Percentiles rank a stretch among this genome's conserved stretches.
Conservation (phyloP, 176 grass and related monocot genomes). For the Triticum monococcum region DNA sequence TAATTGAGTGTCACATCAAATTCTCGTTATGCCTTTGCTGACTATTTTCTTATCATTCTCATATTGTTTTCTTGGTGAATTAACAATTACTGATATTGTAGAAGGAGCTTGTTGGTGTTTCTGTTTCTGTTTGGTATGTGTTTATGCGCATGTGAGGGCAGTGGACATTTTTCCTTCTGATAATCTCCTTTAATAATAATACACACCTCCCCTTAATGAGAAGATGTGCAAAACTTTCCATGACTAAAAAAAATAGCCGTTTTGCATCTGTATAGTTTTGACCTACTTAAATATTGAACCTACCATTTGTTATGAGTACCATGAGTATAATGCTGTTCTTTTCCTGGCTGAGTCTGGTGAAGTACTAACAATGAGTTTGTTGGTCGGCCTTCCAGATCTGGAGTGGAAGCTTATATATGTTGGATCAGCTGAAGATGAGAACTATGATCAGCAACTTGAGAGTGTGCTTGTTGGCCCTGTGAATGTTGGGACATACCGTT, state of each 20-base stretch:
- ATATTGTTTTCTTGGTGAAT: not conserved
- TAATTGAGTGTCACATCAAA: not conserved
- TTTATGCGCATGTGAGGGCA: not conserved
- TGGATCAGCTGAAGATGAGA: constrained; percentile 96
- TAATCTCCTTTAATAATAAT: not conserved
- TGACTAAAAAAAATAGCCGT: not conserved
- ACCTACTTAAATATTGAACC: not conserved
- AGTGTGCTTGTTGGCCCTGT: constrained; percentile 93
- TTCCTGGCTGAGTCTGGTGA: not conserved
- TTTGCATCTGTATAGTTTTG: not conserved
- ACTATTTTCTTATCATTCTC: not conserved
- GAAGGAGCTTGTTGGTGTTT: not conserved
- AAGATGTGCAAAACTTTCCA: not conserved
- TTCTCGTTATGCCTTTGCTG: not conserved
- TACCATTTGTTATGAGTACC: not conserved
- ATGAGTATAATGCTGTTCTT: not conserved
- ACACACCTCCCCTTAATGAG: not conserved
- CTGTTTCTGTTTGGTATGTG: not conserved
- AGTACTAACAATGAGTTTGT: not conserved
- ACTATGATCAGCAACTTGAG: constrained; percentile 90
- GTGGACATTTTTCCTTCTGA: not conserved
- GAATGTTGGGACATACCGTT: constrained; percentile 94
- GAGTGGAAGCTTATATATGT: constrained; percentile 95
- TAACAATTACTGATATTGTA: not conserved
- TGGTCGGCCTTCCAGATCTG: constrained; percentile 48